Conservation (phyloP, 768 basidiomycete species). For the Amanita inopinata region DNA sequence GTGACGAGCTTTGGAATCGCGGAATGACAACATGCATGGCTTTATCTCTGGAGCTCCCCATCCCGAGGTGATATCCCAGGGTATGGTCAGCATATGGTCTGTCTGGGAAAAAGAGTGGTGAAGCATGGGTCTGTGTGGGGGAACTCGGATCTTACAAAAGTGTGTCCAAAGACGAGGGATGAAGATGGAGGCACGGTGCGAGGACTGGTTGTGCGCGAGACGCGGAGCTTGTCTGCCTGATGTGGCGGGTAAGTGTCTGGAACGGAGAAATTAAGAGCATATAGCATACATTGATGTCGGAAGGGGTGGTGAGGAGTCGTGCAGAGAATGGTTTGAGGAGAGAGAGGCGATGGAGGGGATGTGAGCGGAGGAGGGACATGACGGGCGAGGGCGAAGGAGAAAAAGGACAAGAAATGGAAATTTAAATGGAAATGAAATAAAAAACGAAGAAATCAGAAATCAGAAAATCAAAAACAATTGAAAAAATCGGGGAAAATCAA, state of each 20-base stretch:
- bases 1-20: conserved; percentile 5
- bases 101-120: conserved; percentile 33
- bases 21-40: conserved; percentile 43
- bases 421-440: conserved; percentile 1
- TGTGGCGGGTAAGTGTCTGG: background rate
- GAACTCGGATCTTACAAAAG: conserved; percentile 47
- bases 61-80: conserved; percentile 64
- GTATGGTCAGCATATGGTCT: conserved; percentile 78
- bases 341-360: background rate
- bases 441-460: background rate
- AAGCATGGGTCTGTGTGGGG: conserved; percentile 3
- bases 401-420: background rate
- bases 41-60: conserved; percentile 80
- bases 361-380: background rate
- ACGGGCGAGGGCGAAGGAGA: background rate
- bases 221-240: conserved; percentile 44
- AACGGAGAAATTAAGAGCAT: background rate
- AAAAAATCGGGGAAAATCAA: background rate
- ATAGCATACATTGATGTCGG: conserved; percentile 12
- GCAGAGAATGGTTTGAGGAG: background rate
- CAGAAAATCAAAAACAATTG: background rate
- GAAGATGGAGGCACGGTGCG: conserved; percentile 55
- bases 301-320: background rate
- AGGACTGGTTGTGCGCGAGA: conserved; percentile 40
- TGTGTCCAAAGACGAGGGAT: conserved; percentile 74